Evolutionary conservation across 106 monocot genomes (phyloP).

Genomic region (Dendrobium chrysotoxum): DNA sequence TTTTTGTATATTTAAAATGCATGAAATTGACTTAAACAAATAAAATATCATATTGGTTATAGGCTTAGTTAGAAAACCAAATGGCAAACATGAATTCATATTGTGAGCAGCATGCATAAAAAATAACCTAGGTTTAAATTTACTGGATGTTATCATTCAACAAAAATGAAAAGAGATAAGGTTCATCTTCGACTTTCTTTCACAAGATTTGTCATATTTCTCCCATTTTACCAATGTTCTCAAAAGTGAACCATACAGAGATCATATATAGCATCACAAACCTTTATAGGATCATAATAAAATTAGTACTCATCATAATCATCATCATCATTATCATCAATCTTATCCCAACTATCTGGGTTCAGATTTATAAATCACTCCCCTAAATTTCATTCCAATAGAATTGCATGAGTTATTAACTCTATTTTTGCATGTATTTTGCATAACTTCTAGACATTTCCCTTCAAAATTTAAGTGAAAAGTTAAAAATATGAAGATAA

Average conservation of each 20-base stretch:
- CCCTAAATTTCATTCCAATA: no score
- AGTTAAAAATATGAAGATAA: no score
- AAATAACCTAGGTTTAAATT: no score
- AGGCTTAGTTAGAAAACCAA: not conserved
- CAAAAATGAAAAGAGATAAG: not conserved
- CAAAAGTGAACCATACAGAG: not conserved
- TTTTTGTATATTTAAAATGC: not conserved
- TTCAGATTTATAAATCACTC: no score
- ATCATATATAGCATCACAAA: not conserved
- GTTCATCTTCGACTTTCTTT: not conserved
- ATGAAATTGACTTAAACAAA: conserved; percentile 4
- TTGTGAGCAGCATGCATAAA: not conserved
- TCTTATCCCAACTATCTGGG: not conserved
- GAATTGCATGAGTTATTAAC: no score
- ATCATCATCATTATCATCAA: not conserved
- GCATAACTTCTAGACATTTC: not conserved
- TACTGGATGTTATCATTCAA: no score
- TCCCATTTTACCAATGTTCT: not conserved
- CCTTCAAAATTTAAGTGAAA: no score
- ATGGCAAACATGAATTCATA: not conserved
- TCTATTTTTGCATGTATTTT: not conserved
- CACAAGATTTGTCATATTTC: not conserved
- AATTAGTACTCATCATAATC: not conserved
- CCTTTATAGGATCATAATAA: not conserved
- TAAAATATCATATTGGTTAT: not conserved